Base-by-base conservation (phyloP, 129 eudicot genomes). In the Flaveria trinervia region DNA sequence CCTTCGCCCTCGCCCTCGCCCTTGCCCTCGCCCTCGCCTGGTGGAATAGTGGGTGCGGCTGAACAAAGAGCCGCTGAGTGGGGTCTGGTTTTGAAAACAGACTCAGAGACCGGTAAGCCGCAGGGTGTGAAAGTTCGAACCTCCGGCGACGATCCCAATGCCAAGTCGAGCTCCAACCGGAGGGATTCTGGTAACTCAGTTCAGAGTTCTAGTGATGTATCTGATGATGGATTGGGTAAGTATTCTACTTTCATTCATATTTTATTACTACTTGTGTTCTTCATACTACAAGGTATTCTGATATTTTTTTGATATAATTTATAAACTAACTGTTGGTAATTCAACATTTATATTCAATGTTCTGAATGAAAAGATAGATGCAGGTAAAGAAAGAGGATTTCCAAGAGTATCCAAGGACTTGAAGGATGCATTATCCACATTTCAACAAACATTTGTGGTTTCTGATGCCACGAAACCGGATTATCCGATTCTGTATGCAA, bases 41-140 rank as follows among this genome's bases (percentile, higher is more conserved):
- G 82, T 1, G 89, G 92, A 1, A 88, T 84, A 60, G 74, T 84
- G n/a, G 88, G 87, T 5, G 84, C 86, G 16, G 98, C 98, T 0
- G 96, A 87, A 17, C 87, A 94, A 62, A 84, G 98, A 76, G 98
- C 98, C 16, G 98, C 98, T 2, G 98, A 94, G 92, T 94, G 98
- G 98, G 98, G 98, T 0, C 36, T 94, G 77, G 93, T 94, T 65
- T 66, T 94, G 81, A 85, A 91, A 83, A 94, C 97, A 0, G 90
- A 94, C 41, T 79, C 73, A 1, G 96, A 94, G 82, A 91, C 98
- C 5, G 98, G 98, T 17, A 91, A 86, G 78, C 85, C 78, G 2
- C 93, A 91, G 65, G 98, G 97, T 43, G 97, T 94, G 18, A 86
- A 86, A 78, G 93, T 83, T 13, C 75, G 98, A 41, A 94, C 87